Base-by-base conservation (phyloP, 169 alveolate genomes). In the Theileria parva region DNA sequence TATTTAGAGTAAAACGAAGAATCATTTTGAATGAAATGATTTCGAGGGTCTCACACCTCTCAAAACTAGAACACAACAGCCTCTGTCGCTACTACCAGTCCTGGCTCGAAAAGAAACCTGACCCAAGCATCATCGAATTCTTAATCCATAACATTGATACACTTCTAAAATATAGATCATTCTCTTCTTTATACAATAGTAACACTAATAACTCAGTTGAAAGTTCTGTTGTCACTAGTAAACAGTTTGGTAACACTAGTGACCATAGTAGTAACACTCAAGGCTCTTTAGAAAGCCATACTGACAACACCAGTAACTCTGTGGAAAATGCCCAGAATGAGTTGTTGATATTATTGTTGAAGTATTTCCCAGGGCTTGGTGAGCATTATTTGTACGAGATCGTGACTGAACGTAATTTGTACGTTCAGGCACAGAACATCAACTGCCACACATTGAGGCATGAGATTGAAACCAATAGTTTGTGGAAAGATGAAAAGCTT, bases 1-100 rank as follows among this genome's bases (percentile, higher is more conserved):
- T 48, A 7, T 69, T 83, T 39, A n/a, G 66, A 4, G 7, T 76
- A n/a, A 25, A 67, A 25, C 32, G 86, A 25, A 74, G 69, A 25
- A 15, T 76, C 34, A 8, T 83, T 0, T 25, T 83, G 21, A 73
- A 83, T 19, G 66, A 83, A 60, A 59, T 83, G 8, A 70, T 76
- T 17, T 64, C 89, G 19, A 15, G 61, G 0, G 77, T 83, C 39
- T 79, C 89, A 23, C 65, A 28, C 28, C 80, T 83, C 34, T 59
- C 89, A 0, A 39, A 79, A 12, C 59, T 83, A 48, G 81, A 83
- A 53, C 89, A 83, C 61, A 83, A 83, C 77, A 83, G 89, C 55
- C 55, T 83, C 6, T 79, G 80, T n/a, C 65, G 89, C 27, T 83
- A 83, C 44, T 83, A 83, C 63, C 89, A 83, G 73, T 83, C 85